Conservation (phyloP, 1,139 yeast genomes). For the Hyphopichia khmerensis region DNA sequence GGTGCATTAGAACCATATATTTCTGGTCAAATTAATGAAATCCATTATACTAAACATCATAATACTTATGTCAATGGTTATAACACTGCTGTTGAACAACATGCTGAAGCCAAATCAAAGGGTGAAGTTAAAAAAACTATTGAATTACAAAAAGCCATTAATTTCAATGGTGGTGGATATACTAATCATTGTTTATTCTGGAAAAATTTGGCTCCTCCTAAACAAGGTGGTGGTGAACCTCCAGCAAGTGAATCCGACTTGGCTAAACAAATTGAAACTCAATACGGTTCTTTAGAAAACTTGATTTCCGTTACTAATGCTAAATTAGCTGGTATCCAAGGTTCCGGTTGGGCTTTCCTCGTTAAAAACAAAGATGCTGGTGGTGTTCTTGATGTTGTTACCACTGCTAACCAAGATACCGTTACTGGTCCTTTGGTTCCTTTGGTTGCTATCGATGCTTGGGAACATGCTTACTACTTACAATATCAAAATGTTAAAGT, state of each 20-base stretch:
- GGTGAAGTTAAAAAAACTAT: slow-evolving; percentile 39
- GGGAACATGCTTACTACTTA: slow-evolving; percentile 54
- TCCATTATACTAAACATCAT: slow-evolving; percentile 44
- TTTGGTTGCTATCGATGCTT: slow-evolving; percentile 48
- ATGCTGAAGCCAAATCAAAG: slow-evolving; percentile 31
- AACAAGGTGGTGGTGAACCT: slow-evolving; percentile 41
- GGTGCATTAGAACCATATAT: slow-evolving; percentile 44
- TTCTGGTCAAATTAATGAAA: slow-evolving; percentile 40
- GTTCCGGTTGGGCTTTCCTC: slow-evolving; percentile 51
- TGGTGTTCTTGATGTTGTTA: slow-evolving; percentile 36
- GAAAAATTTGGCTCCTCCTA: slow-evolving; percentile 44
- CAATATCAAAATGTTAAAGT: slow-evolving; percentile 50
- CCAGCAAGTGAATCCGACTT: slow-evolving; percentile 32
- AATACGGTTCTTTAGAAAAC: slow-evolving; percentile 42
- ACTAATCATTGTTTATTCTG: slow-evolving; percentile 45
- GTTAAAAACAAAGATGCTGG: slow-evolving; percentile 44
- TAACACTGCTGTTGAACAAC: slow-evolving; percentile 39
- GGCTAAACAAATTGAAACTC: slow-evolving; percentile 33
- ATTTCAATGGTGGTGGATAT: slow-evolving; percentile 48
- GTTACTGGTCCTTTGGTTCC: slow-evolving; percentile 41
- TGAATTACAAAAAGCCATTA: slow-evolving; percentile 38
- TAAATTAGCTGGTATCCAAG: slow-evolving; percentile 46
- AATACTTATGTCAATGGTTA: slow-evolving; percentile 44
- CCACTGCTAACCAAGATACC: slow-evolving; percentile 49
- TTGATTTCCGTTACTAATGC: slow-evolving; percentile 39